Evolutionary conservation across 805 yeast genomes (phyloP).

Genomic region (Cyberlindnera japonica): DNA sequence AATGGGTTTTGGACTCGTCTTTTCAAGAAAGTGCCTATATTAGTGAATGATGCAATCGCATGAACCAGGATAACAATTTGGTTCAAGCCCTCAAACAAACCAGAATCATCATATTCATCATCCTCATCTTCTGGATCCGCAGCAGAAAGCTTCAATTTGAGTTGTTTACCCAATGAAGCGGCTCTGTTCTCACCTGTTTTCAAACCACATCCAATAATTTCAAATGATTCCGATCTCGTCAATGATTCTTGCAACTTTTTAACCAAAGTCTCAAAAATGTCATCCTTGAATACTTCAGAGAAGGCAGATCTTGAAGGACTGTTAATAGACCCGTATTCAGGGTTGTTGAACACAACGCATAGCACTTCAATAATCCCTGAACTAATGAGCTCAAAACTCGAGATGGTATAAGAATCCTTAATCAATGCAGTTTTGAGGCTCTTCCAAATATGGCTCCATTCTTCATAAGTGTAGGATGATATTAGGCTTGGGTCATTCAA

Average conservation of each 20-base stretch:
- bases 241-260: slow-evolving; percentile 66
- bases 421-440: slow-evolving; percentile 35
- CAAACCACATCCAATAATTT: slow-evolving; percentile 44
- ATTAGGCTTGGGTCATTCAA: slow-evolving; percentile 14
- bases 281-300: slow-evolving; percentile 33
- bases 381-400: slow-evolving; percentile 72
- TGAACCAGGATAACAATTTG: slow-evolving; percentile 41
- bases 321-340: slow-evolving; percentile 26
- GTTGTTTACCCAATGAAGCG: slow-evolving; percentile 65
- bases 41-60: slow-evolving; percentile 47
- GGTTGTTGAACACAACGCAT: slow-evolving; percentile 31
- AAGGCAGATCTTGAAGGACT: slow-evolving; percentile 44
- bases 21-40: slow-evolving; percentile 42
- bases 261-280: slow-evolving; percentile 44
- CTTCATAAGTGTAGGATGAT: slow-evolving; percentile 21
- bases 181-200: slow-evolving; percentile 42
- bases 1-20: slow-evolving; percentile 32
- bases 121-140: slow-evolving; percentile 29
- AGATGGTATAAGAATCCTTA: slow-evolving; percentile 34
- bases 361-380: slow-evolving; percentile 58
- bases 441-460: slow-evolving; percentile 36
- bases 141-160: slow-evolving; percentile 52
- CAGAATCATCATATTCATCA: slow-evolving; percentile 4
- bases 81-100: slow-evolving; percentile 23
- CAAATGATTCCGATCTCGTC: slow-evolving; percentile 70